These are phyloP conservation scores for Colletotrichum ledebouriae DNA, from an alignment of 2,329 filamentous ascomycete species.

Conservation along the genomic window DNA sequence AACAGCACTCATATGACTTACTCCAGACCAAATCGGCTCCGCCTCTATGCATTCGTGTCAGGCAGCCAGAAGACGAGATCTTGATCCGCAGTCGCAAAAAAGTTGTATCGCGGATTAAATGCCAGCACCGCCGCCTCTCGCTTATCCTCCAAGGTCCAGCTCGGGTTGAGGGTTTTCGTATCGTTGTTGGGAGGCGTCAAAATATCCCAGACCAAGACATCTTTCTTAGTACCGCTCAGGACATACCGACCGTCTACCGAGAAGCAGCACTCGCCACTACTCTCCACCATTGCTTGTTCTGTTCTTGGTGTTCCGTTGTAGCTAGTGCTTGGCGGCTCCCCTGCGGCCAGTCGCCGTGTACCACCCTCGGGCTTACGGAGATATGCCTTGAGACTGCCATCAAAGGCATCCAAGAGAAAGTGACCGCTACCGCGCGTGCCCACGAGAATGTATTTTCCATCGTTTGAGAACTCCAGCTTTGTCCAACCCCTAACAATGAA, in stretches of 20 bases:
- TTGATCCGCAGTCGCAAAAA: slow-evolving; percentile 90
- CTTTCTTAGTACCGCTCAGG: slow-evolving; percentile 80
- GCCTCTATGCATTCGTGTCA: slow-evolving; percentile 68
- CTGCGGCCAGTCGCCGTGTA: slow-evolving; percentile 65
- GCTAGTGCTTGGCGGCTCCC: slow-evolving; percentile 57
- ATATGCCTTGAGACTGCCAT: slow-evolving; percentile 82
- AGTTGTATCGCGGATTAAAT: slow-evolving; percentile 92
- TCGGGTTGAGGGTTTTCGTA: slow-evolving; percentile 73
- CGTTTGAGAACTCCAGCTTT: slow-evolving; percentile 94
- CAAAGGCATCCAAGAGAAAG: slow-evolving; percentile 93
- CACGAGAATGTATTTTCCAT: slow-evolving; percentile 88
- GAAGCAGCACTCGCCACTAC: slow-evolving; percentile 87
- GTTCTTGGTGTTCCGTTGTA: slow-evolving; percentile 60
- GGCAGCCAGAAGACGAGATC: slow-evolving; percentile 86
- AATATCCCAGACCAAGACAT: slow-evolving; percentile 90
- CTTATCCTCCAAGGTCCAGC: slow-evolving; percentile 74
- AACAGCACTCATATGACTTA: neutral
- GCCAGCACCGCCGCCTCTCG: slow-evolving; percentile 81
- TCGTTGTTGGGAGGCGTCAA: slow-evolving; percentile 66
- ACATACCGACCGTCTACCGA: slow-evolving; percentile 91
- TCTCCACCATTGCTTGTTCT: slow-evolving; percentile 60
- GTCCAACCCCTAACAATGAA: slow-evolving; percentile 82
- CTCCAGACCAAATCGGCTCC: neutral
- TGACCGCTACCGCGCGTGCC: slow-evolving; percentile 88
- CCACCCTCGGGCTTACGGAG: slow-evolving; percentile 71